Evolutionary conservation across 768 basidiomycete genomes (phyloP).

Genomic region (Flagelloscypha sp.): DNA sequence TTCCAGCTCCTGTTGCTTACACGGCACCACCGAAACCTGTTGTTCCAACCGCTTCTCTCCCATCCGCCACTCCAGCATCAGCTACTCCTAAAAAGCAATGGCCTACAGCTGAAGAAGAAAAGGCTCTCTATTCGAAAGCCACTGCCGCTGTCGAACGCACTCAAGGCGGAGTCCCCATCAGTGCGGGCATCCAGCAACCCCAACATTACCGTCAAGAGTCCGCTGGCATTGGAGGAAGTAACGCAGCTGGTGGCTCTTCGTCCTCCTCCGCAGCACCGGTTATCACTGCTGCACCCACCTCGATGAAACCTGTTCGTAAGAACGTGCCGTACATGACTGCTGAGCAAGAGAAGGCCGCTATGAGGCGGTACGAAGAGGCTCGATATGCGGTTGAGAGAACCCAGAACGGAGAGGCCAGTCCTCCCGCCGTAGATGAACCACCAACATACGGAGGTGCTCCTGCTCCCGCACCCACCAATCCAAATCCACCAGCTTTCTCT

Average conservation of each 20-base stretch:
- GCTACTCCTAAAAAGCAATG: conserved; percentile 28
- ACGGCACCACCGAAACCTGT: conserved; percentile 6
- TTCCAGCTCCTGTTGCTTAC: no score
- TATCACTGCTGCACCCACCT: conserved; percentile 14
- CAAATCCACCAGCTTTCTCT: not conserved
- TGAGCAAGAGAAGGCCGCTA: conserved; percentile 67
- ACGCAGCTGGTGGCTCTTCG: conserved; percentile 12
- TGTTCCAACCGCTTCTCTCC: conserved; percentile 10
- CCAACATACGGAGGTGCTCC: conserved; percentile 4
- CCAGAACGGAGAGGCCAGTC: conserved; percentile 26
- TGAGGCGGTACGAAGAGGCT: conserved; percentile 62
- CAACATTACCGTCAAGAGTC: conserved; percentile 16
- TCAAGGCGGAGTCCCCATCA: conserved; percentile 31
- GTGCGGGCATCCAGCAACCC: no score
- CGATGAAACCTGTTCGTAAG: conserved; percentile 12
- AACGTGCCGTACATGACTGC: conserved; percentile 42
- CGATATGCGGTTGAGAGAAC: conserved; percentile 60
- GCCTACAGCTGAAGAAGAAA: conserved; percentile 73
- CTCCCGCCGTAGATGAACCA: conserved; percentile 2
- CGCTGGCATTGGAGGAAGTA: conserved; percentile 17
- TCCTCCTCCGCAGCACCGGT: conserved; percentile 9
- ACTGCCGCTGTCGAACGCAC: conserved; percentile 55
- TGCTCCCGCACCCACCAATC: conserved; percentile 1
- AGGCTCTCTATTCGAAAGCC: conserved; percentile 58
- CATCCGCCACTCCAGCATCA: conserved; percentile 17